Evolutionary conservation across 352 stramenopile genomes (phyloP), one percentile per base, ranked within the genome.

Genomic region (Phytophthora colocasiae): DNA sequence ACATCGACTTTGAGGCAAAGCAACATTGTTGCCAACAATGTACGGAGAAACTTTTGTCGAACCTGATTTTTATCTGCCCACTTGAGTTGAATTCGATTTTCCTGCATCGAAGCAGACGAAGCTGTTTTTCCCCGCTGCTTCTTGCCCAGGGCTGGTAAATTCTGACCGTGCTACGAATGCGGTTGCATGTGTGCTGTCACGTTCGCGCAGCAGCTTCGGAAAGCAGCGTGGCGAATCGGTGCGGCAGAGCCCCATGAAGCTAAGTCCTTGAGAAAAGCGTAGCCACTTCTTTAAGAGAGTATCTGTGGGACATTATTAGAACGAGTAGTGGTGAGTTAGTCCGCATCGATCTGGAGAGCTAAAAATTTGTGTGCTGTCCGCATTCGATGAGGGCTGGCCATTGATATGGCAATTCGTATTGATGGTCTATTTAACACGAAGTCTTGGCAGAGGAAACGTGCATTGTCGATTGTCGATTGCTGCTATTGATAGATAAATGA

Each of bases 71-170:
- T 22, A 14, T 55, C 34, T 44, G 7, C 40, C n/a, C 44, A 41
- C 52, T 59, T 59, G 24, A 48, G 48, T 36, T 43, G n/a, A n/a
- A n/a, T n/a, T n/a, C n/a, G n/a, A n/a, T 34, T 34, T 34, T 9
- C 8, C 31, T 34, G 31, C 31, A 36, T 36, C 31, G 31, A 36
- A 36, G 8, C 43, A 2, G 31, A 51, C 41, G 41, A 19, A 19
- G 43, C 47, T 41, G 45, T 27, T 38, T 32, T 66, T 66, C 48
- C 53, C 24, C 11, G 58, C 48, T 47, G 26, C 34, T 64, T 64
- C 45, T 12, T 22, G 47, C 26, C 14, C 15, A 43, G 38, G 4
- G 7, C 43, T 14, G 7, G 43, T 31, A 48, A 15, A 8, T 15
- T 22, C 4, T 14, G 9, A 3, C 22, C 2, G 43, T 48, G 43